Evolutionary conservation across 352 stramenopile genomes (phyloP).

Genomic region (Phytophthora megakarya): DNA sequence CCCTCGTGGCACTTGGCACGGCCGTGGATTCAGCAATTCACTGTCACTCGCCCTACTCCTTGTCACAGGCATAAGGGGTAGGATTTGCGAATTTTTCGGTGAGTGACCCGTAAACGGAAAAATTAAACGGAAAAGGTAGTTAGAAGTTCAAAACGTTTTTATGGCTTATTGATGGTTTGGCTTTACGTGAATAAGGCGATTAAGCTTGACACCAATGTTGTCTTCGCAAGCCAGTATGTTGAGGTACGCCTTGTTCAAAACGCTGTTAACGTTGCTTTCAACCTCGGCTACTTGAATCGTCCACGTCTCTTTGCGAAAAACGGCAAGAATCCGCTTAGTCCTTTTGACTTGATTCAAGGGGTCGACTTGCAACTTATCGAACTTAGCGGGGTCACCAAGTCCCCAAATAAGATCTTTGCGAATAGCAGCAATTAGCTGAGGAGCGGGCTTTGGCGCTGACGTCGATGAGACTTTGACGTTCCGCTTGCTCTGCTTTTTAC

Average conservation of each 20-base stretch:
- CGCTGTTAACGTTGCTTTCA: background rate
- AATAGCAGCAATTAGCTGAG: background rate
- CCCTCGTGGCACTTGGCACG: too few relatives aligned
- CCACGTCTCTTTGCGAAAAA: background rate
- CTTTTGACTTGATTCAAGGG: background rate
- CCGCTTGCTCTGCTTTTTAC: background rate
- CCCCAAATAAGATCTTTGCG: background rate
- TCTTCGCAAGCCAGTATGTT: background rate
- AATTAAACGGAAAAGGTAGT: background rate
- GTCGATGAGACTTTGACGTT: background rate
- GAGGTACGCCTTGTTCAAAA: background rate
- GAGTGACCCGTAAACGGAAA: background rate
- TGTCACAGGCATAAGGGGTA: too few relatives aligned
- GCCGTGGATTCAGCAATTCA: too few relatives aligned
- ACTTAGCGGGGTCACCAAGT: background rate
- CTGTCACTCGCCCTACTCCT: too few relatives aligned
- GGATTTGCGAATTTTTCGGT: too few relatives aligned
- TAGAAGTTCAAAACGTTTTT: background rate
- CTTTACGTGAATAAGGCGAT: background rate
- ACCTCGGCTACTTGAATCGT: background rate
- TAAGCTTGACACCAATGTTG: conserved; percentile 6
- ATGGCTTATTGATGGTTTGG: background rate
- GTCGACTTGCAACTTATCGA: background rate
- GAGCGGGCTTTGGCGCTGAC: background rate
- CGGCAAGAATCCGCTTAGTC: background rate